phyloP scores from a whole-genome alignment of 2,329 filamentous ascomycete genomes.

The Fonsecaea nubica region DNA sequence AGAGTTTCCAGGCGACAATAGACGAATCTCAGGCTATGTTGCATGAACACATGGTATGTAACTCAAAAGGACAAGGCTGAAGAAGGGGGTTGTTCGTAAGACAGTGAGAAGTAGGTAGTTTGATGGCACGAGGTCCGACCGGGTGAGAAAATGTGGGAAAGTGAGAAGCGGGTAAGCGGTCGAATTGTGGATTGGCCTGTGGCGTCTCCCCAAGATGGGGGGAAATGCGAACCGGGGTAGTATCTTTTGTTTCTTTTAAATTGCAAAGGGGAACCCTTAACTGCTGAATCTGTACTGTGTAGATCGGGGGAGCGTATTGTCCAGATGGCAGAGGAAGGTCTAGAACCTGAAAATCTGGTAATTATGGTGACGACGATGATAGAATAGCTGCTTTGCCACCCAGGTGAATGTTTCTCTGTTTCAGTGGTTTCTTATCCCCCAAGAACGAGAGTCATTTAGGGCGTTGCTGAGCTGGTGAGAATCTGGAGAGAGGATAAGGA shows the following conservation, averaged over 20 bases:
- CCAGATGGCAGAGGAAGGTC: neutral
- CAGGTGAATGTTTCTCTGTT: too few species aligned
- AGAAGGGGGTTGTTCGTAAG: neutral
- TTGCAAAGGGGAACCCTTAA: neutral
- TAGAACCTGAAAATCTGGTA: neutral
- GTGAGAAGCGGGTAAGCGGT: constrained; percentile 19
- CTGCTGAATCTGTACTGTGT: neutral
- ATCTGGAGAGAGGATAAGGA: neutral
- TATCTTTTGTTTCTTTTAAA: neutral
- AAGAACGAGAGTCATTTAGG: neutral
- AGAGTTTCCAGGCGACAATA: neutral
- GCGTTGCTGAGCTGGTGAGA: neutral
- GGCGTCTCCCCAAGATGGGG: constrained; percentile 12
- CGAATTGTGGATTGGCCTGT: constrained; percentile 14
- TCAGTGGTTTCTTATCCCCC: neutral
- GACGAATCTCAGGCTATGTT: neutral
- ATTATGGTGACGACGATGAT: neutral
- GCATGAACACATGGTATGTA: neutral
- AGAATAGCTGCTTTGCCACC: neutral
- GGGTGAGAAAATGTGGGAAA: constrained; percentile 21
- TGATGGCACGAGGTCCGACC: constrained; percentile 14
- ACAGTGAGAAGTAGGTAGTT: constrained; percentile 12
- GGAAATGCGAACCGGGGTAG: constrained; percentile 18
- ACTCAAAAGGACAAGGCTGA: constrained; percentile 16
- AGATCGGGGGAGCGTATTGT: neutral